phyloP scores from a whole-genome alignment of 257 asterid genomes.

The Solanum clarkiae region DNA sequence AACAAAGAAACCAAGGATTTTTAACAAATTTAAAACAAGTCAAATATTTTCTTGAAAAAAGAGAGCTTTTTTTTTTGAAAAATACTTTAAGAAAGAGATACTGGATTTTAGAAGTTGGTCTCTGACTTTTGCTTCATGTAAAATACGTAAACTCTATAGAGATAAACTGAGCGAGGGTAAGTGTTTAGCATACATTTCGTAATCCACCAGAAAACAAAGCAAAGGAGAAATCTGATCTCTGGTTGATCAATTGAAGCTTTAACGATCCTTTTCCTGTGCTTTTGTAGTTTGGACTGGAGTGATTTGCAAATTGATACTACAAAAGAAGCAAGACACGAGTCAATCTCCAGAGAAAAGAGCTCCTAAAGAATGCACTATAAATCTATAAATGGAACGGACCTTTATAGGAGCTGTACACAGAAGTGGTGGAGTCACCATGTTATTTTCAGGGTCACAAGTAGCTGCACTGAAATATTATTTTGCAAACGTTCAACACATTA shows the following conservation, averaged over 20 bases:
- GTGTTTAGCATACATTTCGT: constrained; percentile 32
- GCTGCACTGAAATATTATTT: constrained; percentile 40
- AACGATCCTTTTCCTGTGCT: constrained; percentile 61
- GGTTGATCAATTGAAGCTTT: constrained; percentile 80
- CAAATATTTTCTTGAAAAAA: neutral
- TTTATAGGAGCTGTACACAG: constrained; percentile 83
- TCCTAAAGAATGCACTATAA: neutral
- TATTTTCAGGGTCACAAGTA: constrained; percentile 59
- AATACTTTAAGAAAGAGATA: neutral
- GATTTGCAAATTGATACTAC: constrained; percentile 88
- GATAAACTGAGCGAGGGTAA: neutral
- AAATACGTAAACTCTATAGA: neutral
- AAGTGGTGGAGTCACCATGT: constrained; percentile 51
- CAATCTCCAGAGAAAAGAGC: neutral
- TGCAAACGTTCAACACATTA: neutral
- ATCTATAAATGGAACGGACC: constrained; percentile 27
- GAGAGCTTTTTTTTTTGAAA: neutral
- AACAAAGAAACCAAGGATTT: neutral
- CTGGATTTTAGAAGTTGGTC: neutral
- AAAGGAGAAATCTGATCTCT: constrained; percentile 83
- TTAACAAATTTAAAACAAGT: neutral
- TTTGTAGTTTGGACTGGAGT: constrained; percentile 45
- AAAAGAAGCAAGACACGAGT: neutral
- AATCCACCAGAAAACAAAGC: constrained; percentile 87
- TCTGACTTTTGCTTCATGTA: neutral